phyloP scores from a whole-genome alignment of 768 basidiomycete species.

The Psilocybe cyanescens region DNA sequence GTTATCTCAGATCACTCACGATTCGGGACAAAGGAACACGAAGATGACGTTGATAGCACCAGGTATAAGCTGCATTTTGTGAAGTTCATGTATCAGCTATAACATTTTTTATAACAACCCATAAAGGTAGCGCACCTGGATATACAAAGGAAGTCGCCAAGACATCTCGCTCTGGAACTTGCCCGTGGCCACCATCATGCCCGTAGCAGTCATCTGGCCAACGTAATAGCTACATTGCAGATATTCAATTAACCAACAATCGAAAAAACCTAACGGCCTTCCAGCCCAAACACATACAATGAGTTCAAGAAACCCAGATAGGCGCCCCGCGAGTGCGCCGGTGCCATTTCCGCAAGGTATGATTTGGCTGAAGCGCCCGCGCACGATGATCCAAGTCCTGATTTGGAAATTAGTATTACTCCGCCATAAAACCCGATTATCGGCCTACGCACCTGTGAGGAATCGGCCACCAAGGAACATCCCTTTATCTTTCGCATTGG shows the following conservation, averaged over 20 bases:
- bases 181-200: constrained; percentile 59
- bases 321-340: constrained; percentile 50
- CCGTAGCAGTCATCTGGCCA: constrained; percentile 57
- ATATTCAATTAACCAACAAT: neutral
- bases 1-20: constrained; percentile 31
- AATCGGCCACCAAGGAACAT: constrained; percentile 54
- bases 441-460: constrained; percentile 43
- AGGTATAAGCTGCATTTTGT: constrained; percentile 38
- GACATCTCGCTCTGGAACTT: constrained; percentile 42
- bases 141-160: constrained; percentile 55
- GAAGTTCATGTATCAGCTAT: neutral
- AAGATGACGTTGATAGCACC: constrained; percentile 50
- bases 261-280: neutral
- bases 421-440: neutral
- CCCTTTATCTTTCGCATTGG: constrained; percentile 45
- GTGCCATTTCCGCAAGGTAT: constrained; percentile 53
- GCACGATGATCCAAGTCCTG: constrained; percentile 45
- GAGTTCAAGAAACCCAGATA: constrained; percentile 57
- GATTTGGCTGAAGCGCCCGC: constrained; percentile 55
- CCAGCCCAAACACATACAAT: constrained; percentile 36
- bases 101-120: neutral
- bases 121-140: constrained; percentile 37
- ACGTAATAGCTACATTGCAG: constrained; percentile 44
- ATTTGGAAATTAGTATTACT: neutral
- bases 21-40: constrained; percentile 54